Evolutionary conservation across 106 monocot genomes (phyloP).

Genomic region (Dendrobium nobile): DNA sequence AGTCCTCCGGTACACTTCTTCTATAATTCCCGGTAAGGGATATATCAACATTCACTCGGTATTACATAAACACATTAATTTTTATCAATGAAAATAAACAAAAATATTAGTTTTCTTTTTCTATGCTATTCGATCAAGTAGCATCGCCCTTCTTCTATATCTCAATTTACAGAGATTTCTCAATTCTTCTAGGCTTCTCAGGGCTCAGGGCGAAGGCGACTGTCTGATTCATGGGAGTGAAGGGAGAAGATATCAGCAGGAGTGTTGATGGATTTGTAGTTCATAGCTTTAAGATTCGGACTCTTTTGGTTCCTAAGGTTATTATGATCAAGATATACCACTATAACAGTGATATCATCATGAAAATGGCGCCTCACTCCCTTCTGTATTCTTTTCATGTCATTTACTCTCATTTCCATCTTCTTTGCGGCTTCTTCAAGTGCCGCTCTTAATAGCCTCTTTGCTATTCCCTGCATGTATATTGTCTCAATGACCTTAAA

Average conservation of each 20-base stretch:
- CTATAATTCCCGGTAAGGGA: no score
- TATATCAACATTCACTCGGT: no score
- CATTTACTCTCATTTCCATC: conserved; percentile 49
- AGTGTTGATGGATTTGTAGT: conserved; percentile 36
- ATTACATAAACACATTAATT: no score
- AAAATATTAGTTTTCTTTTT: no score
- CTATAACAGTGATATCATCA: conserved; percentile 76
- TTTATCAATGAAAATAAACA: no score
- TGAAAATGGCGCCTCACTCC: conserved; percentile 65
- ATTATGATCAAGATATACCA: conserved; percentile 45
- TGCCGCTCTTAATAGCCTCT: conserved; percentile 55
- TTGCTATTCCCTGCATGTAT: conserved; percentile 63
- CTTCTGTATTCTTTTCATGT: conserved; percentile 46
- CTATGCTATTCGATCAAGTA: no score
- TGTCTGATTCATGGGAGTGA: conserved; percentile 23
- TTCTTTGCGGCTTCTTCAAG: conserved; percentile 53
- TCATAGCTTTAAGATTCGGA: not conserved
- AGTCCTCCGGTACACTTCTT: no score
- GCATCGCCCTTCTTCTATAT: no score
- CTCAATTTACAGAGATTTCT: no score
- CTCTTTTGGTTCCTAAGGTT: not conserved
- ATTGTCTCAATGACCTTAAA: not conserved
- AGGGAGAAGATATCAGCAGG: conserved; percentile 63
- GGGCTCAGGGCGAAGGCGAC: not conserved
- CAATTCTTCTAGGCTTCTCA: not conserved